Percentiles rank a stretch among this genome's conserved stretches.
Evolutionary conservation across 768 basidiomycete species (phyloP).

Genomic region (Hirschioporus abietinus): DNA sequence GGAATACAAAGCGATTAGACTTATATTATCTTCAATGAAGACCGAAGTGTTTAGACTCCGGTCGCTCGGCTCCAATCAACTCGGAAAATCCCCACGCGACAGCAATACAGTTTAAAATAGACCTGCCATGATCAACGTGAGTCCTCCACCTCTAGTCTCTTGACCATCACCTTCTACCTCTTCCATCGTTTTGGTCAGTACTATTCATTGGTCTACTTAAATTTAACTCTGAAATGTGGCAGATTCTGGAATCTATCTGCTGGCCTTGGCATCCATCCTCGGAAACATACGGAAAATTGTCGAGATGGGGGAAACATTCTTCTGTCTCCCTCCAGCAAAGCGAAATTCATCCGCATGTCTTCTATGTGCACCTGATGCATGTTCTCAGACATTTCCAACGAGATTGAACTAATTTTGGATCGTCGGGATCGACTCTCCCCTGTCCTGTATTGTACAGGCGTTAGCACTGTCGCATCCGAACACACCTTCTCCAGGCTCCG

Average conservation of each 20-base stretch:
- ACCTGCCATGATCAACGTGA: background rate
- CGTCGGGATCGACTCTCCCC: background rate
- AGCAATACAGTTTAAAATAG: background rate
- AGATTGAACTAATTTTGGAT: background rate
- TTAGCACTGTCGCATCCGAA: background rate
- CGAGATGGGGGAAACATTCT: background rate
- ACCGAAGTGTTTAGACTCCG: background rate
- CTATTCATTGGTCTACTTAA: background rate
- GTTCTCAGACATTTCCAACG: background rate
- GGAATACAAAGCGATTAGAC: background rate
- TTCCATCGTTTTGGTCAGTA: background rate
- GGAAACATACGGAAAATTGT: constrained; percentile 1
- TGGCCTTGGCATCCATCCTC: background rate
- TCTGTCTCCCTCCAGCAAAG: background rate
- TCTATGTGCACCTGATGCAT: background rate
- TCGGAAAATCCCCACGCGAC: background rate
- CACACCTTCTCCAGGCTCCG: background rate
- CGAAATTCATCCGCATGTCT: background rate
- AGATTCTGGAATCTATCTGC: background rate
- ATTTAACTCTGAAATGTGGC: background rate
- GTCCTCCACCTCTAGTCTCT: background rate
- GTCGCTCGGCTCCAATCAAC: background rate
- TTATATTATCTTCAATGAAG: background rate
- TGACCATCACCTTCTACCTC: background rate
- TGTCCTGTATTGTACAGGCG: background rate